A percentile compares a stretch with the other conserved stretches of the same genome.
Evolutionary conservation across 2,329 filamentous ascomycete species (phyloP).

Genomic region (Pezicula carpinea): DNA sequence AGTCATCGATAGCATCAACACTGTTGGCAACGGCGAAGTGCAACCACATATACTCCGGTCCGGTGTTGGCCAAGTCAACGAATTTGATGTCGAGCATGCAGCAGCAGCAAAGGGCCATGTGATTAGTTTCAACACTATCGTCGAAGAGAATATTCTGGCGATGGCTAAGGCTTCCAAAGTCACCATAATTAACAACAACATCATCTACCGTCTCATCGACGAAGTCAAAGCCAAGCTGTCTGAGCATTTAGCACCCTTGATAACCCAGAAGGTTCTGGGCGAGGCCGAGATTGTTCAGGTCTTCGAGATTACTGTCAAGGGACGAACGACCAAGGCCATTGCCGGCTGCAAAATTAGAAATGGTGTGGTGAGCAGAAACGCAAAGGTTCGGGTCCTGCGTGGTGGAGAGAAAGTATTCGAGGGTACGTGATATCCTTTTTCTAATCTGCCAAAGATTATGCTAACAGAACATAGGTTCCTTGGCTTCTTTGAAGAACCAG

Average conservation of each 20-base stretch:
- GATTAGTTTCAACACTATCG: constrained; percentile 77
- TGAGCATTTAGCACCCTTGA: constrained; percentile 60
- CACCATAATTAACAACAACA: constrained; percentile 75
- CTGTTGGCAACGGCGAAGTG: constrained; percentile 82
- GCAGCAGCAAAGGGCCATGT: constrained; percentile 70
- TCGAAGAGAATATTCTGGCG: constrained; percentile 63
- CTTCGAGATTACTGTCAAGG: constrained; percentile 79
- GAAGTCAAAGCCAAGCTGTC: constrained; percentile 65
- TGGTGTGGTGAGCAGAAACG: constrained; percentile 61
- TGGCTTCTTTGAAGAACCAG: constrained; percentile 80
- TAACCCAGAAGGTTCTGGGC: constrained; percentile 69
- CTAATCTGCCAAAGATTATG: constrained; percentile 1
- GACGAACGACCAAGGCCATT: constrained; percentile 65
- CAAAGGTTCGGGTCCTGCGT: constrained; percentile 68
- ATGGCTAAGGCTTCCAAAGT: constrained; percentile 70
- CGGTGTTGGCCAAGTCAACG: constrained; percentile 70
- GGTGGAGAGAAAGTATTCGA: constrained; percentile 69
- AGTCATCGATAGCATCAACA: constrained; percentile 69
- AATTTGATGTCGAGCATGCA: constrained; percentile 88
- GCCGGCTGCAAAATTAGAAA: constrained; percentile 87
- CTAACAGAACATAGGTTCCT: constrained; percentile 51
- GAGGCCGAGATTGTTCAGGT: constrained; percentile 82
- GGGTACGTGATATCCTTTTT: constrained; percentile 54
- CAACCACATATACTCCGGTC: constrained; percentile 71
- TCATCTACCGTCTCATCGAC: constrained; percentile 78